Conservation (phyloP, 352 stramenopile species). For the Phytophthora quininea region DNA sequence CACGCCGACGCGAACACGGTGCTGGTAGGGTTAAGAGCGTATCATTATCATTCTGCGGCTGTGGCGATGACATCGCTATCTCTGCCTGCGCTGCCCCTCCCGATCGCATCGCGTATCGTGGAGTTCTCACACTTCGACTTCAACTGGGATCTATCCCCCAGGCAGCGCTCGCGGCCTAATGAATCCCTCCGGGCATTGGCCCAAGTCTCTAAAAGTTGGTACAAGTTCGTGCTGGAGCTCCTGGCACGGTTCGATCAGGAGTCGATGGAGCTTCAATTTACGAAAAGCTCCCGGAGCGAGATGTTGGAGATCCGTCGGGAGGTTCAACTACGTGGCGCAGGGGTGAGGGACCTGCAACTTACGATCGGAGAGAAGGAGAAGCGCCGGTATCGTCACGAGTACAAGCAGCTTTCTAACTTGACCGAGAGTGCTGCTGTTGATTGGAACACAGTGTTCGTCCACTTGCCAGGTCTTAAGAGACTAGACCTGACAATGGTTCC, state of each 20-base stretch:
- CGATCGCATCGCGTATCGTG: not conserved
- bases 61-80: not conserved
- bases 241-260: not conserved
- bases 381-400: not conserved
- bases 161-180: not conserved
- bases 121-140: not conserved
- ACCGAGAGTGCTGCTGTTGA: slow-evolving; percentile 12
- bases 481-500: slow-evolving; percentile 26
- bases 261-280: not conserved
- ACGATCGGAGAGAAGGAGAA: not conserved
- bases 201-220: not conserved
- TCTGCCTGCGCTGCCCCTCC: not conserved
- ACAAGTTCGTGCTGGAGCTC: not conserved
- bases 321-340: not conserved
- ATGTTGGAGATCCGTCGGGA: not conserved
- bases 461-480: slow-evolving; percentile 8
- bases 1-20: no score
- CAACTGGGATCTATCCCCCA: not conserved
- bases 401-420: not conserved
- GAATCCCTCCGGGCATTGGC: not conserved
- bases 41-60: no score
- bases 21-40: no score
- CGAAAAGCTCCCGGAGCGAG: not conserved
- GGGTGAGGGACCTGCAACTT: not conserved
- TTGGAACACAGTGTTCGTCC: slow-evolving; percentile 18